Percentiles rank a stretch among this genome's conserved stretches.
phyloP scores from a whole-genome alignment of 352 stramenopile genomes.

The Phytophthora pini region DNA sequence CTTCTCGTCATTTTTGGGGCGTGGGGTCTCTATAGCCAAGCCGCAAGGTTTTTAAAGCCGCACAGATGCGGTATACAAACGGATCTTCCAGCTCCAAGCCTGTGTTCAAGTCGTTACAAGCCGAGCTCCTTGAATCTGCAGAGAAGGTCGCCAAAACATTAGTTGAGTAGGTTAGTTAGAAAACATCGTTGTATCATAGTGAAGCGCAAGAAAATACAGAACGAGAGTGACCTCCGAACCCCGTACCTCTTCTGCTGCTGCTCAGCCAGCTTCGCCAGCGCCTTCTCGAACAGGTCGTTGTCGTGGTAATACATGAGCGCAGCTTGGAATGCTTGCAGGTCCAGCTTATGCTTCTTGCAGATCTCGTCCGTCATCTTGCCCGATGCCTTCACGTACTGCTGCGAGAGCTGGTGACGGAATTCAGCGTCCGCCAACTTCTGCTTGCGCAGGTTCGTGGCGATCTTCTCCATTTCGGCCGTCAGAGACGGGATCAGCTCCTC shows the following conservation, averaged over 20 bases:
- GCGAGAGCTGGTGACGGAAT: slow-evolving; percentile 62
- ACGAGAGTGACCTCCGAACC: slow-evolving; percentile 18
- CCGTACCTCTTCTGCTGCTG: slow-evolving; percentile 74
- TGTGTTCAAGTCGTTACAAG: slow-evolving; percentile 32
- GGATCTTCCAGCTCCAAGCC: slow-evolving; percentile 6
- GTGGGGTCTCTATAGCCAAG: slow-evolving; percentile 12
- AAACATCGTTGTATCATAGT: slow-evolving; percentile 24
- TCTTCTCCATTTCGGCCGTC: slow-evolving; percentile 78
- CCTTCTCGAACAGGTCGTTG: slow-evolving; percentile 66
- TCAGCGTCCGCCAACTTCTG: slow-evolving; percentile 43
- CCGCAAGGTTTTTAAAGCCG: slow-evolving; percentile 12
- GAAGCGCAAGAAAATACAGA: slow-evolving; percentile 28
- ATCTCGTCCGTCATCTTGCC: slow-evolving; percentile 63
- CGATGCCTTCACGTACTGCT: slow-evolving; percentile 73
- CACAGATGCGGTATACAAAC: slow-evolving; percentile 11
- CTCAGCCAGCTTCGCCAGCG: slow-evolving; percentile 60
- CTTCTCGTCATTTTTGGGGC: slow-evolving; percentile 23
- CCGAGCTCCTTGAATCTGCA: slow-evolving; percentile 59
- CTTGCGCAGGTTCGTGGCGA: slow-evolving; percentile 45
- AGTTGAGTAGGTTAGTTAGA: slow-evolving; percentile 26
- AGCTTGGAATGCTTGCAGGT: slow-evolving; percentile 74
- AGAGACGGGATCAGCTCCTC: slow-evolving; percentile 74
- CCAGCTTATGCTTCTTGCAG: slow-evolving; percentile 55
- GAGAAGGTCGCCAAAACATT: slow-evolving; percentile 16
- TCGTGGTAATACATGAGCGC: slow-evolving; percentile 86